A percentile compares a stretch with the other conserved stretches of the same genome.
These are phyloP conservation scores for Komagataella phaffii DNA, from an alignment of 805 yeast species.

Conservation along the genomic window DNA sequence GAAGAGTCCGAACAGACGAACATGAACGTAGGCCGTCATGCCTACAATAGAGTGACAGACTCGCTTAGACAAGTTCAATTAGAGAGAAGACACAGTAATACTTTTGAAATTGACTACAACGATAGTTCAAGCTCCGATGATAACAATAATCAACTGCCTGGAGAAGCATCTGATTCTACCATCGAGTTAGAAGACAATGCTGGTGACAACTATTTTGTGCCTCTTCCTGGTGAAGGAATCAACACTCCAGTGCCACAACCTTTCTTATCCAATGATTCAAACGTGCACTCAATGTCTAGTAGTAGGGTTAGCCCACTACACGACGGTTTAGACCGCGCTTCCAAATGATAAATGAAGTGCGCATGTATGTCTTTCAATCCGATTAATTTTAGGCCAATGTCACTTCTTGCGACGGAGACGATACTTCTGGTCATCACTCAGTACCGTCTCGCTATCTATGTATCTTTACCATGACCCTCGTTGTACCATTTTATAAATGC, in stretches of 20 bases:
- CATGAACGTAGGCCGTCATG: background rate
- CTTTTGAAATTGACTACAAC: slow-evolving; percentile 20
- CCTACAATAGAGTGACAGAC: background rate
- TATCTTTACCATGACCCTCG: background rate
- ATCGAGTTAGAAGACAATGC: slow-evolving; percentile 35
- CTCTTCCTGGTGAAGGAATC: slow-evolving; percentile 26
- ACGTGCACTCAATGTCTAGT: background rate
- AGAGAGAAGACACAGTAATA: slow-evolving; percentile 6
- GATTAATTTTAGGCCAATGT: no score
- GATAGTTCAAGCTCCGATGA: background rate
- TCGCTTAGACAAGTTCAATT: background rate
- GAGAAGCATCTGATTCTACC: slow-evolving; percentile 28
- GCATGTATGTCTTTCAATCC: background rate
- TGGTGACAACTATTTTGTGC: slow-evolving; percentile 37
- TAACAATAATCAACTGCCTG: background rate
- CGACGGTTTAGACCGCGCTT: background rate
- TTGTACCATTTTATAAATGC: background rate
- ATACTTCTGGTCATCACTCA: background rate
- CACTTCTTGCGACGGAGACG: background rate
- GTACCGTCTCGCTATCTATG: background rate
- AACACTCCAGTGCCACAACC: slow-evolving; percentile 7
- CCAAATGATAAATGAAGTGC: background rate
- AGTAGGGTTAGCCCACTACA: background rate
- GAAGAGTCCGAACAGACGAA: background rate
- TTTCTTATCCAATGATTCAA: background rate